These are phyloP conservation scores for Leccinum pachyderme DNA, from an alignment of 1,284 basidiomycete genomes.

Conservation along the genomic window DNA sequence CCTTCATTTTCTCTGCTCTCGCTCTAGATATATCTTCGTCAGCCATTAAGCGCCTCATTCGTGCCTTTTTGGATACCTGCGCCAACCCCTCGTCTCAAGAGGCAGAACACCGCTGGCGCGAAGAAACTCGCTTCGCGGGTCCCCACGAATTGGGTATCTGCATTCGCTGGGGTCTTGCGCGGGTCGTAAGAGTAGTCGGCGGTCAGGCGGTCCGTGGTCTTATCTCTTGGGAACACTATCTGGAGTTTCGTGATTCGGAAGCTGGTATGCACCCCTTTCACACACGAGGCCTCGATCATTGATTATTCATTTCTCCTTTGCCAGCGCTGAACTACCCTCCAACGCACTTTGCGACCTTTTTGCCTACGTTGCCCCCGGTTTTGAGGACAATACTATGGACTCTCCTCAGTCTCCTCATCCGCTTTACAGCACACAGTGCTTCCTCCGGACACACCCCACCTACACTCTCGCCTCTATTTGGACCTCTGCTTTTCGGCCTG, in stretches of 20 bases:
- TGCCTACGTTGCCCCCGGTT: conserved; percentile 51
- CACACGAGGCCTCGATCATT: conserved; percentile 21
- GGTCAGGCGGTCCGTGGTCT: conserved; percentile 70
- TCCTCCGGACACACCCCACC: conserved; percentile 83
- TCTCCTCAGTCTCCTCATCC: conserved; percentile 71
- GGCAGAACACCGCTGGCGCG: conserved; percentile 60
- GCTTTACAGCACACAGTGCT: conserved; percentile 77
- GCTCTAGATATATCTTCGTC: conserved; percentile 79
- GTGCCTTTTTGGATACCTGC: conserved; percentile 68
- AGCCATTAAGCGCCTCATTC: conserved; percentile 71
- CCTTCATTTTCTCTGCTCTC: conserved; percentile 84
- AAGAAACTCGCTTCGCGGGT: conserved; percentile 79
- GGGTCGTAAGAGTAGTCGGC: conserved; percentile 64
- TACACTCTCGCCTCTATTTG: conserved; percentile 84
- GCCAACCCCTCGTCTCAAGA: conserved; percentile 42
- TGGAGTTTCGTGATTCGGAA: conserved; percentile 75
- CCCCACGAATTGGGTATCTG: conserved; percentile 86
- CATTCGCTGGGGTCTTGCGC: conserved; percentile 79
- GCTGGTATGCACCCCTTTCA: conserved; percentile 52
- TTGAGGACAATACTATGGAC: conserved; percentile 63
- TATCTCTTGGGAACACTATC: conserved; percentile 76
- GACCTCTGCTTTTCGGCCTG: conserved; percentile 80
- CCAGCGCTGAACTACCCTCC: conserved; percentile 61
- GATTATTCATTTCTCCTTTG: conserved; percentile 21
- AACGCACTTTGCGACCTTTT: conserved; percentile 64